These are phyloP conservation scores for Camellia granthamiana DNA, from an alignment of 148 eudicot species.

Conservation along the genomic window DNA sequence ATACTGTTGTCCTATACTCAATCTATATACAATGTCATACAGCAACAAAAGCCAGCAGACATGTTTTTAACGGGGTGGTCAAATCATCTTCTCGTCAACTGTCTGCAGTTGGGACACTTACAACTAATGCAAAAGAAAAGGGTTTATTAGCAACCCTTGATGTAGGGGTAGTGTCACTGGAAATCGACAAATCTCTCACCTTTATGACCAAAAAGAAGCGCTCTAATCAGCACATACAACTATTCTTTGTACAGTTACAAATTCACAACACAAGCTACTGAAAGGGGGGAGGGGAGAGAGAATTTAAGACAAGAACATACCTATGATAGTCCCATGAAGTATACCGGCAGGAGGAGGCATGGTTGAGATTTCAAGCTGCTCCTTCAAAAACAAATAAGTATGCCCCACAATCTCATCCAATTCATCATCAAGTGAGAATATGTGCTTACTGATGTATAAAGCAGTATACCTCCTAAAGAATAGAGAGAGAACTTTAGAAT, in stretches of 20 bases:
- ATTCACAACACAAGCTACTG: constrained; percentile 3
- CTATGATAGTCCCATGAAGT: constrained; percentile 76
- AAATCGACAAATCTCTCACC: neutral
- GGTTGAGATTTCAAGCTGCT: constrained; percentile 63
- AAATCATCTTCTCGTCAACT: neutral
- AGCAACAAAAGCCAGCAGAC: no score
- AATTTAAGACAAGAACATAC: constrained; percentile 20
- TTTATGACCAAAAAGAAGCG: neutral
- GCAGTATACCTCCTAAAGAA: constrained; percentile 70
- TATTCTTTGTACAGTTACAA: neutral
- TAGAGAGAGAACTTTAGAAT: constrained; percentile 3
- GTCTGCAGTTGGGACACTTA: no score
- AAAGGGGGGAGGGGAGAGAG: neutral
- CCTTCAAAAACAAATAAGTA: constrained; percentile 59
- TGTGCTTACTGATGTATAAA: constrained; percentile 51
- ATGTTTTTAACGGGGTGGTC: neutral
- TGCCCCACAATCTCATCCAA: constrained; percentile 71
- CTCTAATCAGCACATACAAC: neutral
- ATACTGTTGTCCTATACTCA: no score
- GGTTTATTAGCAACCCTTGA: neutral
- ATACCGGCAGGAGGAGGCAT: constrained; percentile 65
- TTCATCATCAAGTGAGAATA: constrained; percentile 38
- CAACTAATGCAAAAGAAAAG: no score
- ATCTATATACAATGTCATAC: neutral
- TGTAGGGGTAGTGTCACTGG: neutral